These are phyloP conservation scores for Flaveria trinervia DNA, from an alignment of 129 eudicot genomes.

Conservation along the genomic window DNA sequence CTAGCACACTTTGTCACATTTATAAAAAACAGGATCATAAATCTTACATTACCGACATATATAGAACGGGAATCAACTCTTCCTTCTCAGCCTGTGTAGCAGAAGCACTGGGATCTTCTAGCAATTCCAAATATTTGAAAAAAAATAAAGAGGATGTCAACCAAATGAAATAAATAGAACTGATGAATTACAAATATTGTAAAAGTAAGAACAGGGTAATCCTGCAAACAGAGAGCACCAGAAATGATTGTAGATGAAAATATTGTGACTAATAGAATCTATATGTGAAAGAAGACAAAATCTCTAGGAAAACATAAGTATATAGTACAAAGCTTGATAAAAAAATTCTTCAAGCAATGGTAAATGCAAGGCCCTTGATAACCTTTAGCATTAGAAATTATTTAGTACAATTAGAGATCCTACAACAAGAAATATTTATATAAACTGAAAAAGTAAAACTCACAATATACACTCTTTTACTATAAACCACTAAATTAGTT, in stretches of 20 bases:
- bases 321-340: not conserved
- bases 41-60: constrained; percentile 83
- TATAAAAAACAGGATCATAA: constrained; percentile 23
- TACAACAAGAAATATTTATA: not conserved
- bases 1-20: not conserved
- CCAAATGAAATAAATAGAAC: not conserved
- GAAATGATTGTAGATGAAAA: not conserved
- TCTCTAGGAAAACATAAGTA: not conserved
- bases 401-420: constrained; percentile 5
- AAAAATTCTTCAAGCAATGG: not conserved
- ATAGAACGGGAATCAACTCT: constrained; percentile 86
- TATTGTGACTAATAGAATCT: not conserved
- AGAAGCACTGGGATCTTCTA: constrained; percentile 57
- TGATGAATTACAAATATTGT: not conserved
- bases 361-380: not conserved
- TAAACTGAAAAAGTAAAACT: not conserved
- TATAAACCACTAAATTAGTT: not conserved
- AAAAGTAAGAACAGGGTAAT: constrained; percentile 2
- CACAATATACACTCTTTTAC: not conserved
- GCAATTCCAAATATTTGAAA: constrained; percentile 21
- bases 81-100: constrained; percentile 77
- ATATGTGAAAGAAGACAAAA: not conserved
- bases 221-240: constrained; percentile 22
- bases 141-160: constrained; percentile 3
- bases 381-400: not conserved